Base-by-base conservation (phyloP, 345 rosid species). In the Melastoma malabathricum region DNA sequence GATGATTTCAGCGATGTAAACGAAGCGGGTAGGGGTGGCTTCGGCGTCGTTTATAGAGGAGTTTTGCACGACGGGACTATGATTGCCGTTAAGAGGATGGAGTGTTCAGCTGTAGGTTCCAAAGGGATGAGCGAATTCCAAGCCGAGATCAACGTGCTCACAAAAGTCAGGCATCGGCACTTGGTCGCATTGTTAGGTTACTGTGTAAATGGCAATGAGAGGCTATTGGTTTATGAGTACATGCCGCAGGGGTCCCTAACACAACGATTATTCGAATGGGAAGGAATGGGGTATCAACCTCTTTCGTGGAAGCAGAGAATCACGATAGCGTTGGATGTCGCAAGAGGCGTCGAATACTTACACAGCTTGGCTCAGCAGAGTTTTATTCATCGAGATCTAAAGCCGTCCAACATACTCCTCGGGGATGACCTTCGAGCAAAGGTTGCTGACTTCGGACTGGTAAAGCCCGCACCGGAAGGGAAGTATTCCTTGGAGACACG, bases 381-480 rank as follows among this genome's bases (percentile, higher is more conserved):
- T 67, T 89, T 89, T 60, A 89, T 89, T 55, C 97, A 89, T 51
- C 69, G 97, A 63, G 97, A 89, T 69, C 60, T 89, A 54, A 89
- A 89, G 51, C 89, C 97, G 3, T 80, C 95, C 10, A 89, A 89
- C 67, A 85, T 89, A 49, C 95, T 89, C 46, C 80, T 89, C 3
- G 93, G 87, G 9, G 87, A 85, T 64, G 87, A 83, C 69, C 80
- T 85, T 95, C 82, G 97, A 46, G 97, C 95, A 5, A 89, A 89
- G 63, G 97, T 85, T 41, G 77, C 97, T 10, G 97, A 89, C 67
- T 89, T 89, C 44, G 97, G 95, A 2, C 66, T 89, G 72, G 97
- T 89, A 25, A 85, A 83, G 65, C 75, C 78, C 48, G 87, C 95
- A 29, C 89, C 95, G 0, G 97, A 83, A 41, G 97, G 90, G 14